A percentile compares a stretch with the other conserved stretches of the same genome.
These are phyloP conservation scores for Beta vulgaris DNA, from an alignment of 148 eudicot genomes.

Conservation along the genomic window DNA sequence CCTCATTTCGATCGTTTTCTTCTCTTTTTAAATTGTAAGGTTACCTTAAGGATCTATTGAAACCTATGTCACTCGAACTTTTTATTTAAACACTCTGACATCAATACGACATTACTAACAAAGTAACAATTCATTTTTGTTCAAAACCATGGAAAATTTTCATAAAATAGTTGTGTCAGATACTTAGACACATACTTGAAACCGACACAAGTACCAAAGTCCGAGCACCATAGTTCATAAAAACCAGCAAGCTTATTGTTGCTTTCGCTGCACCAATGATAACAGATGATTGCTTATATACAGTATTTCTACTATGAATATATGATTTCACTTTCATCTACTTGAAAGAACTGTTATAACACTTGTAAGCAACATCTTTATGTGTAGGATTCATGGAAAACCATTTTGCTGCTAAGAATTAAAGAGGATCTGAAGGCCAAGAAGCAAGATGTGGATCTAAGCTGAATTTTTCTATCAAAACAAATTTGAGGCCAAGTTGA, in stretches of 20 bases:
- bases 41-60: not conserved
- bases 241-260: too few species aligned
- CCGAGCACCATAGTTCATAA: too few species aligned
- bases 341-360: not conserved
- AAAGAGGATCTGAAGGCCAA: conserved; percentile 44
- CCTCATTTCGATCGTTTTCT: not conserved
- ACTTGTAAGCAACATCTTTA: not conserved
- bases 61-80: too few species aligned
- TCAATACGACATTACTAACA: too few species aligned
- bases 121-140: too few species aligned
- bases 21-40: not conserved
- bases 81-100: too few species aligned
- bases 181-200: too few species aligned
- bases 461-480: not conserved
- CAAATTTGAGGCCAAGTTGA: not conserved
- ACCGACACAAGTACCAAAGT: too few species aligned
- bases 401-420: conserved; percentile 43
- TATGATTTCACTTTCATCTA: not conserved
- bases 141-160: too few species aligned
- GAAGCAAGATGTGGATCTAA: not conserved
- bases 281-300: not conserved
- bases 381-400: conserved; percentile 52
- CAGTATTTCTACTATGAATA: too few species aligned
- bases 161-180: too few species aligned
- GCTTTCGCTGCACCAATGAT: too few species aligned